Evolutionary conservation across 139 green algal species (phyloP).

Genomic region (Spirogloea muscicola): DNA sequence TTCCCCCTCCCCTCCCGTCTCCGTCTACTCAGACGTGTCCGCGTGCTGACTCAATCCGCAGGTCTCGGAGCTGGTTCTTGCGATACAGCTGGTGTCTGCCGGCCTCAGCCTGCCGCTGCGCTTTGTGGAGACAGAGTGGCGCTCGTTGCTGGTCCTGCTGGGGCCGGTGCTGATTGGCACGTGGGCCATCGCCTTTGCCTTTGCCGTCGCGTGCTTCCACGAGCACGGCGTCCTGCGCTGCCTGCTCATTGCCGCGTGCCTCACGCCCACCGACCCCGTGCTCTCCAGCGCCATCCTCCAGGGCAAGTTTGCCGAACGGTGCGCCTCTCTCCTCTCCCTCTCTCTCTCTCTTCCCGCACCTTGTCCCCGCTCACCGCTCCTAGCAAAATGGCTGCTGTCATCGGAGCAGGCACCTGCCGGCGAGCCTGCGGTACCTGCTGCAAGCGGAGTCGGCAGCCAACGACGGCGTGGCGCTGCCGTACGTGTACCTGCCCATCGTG

Average conservation of each 20-base stretch:
- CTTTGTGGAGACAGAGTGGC: constrained; percentile 29
- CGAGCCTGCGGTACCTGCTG: constrained; percentile 11
- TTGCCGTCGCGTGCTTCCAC: constrained; percentile 1
- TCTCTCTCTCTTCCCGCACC: neutral
- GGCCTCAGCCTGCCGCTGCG: constrained; percentile 1
- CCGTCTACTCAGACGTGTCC: no score
- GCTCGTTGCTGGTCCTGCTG: constrained; percentile 16
- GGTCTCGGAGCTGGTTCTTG: constrained; percentile 15
- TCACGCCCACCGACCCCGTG: constrained; percentile 36
- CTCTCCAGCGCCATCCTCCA: constrained; percentile 23
- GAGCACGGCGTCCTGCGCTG: neutral
- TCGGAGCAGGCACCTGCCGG: constrained; percentile 25
- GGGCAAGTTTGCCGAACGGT: constrained; percentile 31
- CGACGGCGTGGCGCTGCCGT: constrained; percentile 23
- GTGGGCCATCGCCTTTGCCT: constrained; percentile 8
- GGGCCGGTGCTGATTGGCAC: constrained; percentile 16
- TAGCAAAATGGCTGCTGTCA: no score
- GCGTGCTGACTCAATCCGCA: no score
- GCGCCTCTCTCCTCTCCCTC: neutral
- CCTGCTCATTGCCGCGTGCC: constrained; percentile 21
- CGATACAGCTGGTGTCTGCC: constrained; percentile 17
- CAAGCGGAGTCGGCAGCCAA: constrained; percentile 15
- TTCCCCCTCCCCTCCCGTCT: neutral
- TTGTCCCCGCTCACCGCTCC: neutral
- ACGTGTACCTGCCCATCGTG: constrained; percentile 14